These are phyloP conservation scores for Neurospora sp. DNA, from an alignment of 2,329 filamentous ascomycete species.

Conservation along the genomic window DNA sequence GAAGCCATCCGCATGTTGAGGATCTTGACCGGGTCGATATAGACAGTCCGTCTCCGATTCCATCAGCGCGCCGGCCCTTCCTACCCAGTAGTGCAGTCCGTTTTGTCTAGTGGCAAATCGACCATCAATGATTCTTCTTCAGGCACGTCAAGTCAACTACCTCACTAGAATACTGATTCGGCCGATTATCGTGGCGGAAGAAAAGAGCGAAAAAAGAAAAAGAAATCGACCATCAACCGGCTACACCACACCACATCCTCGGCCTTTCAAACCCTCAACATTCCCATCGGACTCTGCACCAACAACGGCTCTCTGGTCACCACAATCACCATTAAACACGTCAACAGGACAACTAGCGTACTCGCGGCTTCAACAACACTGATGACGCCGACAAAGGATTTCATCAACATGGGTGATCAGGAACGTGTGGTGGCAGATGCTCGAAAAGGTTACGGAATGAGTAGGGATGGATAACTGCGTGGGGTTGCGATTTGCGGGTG, in stretches of 20 bases:
- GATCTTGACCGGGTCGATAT: not conserved
- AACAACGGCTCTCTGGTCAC: not conserved
- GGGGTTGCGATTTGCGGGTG: not conserved
- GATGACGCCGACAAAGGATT: not conserved
- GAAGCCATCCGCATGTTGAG: not conserved
- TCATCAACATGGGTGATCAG: not conserved
- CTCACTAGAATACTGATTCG: too few relatives aligned
- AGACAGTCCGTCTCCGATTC: not conserved
- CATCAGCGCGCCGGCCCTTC: too few relatives aligned
- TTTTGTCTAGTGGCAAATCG: too few relatives aligned
- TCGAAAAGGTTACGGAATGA: not conserved
- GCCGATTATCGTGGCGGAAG: too few relatives aligned
- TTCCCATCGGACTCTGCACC: too few relatives aligned
- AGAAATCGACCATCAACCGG: too few relatives aligned
- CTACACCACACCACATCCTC: too few relatives aligned
- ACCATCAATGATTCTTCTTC: too few relatives aligned
- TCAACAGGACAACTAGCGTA: not conserved
- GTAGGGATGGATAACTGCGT: not conserved
- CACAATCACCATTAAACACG: not conserved
- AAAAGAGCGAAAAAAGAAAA: too few relatives aligned
- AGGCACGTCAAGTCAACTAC: too few relatives aligned
- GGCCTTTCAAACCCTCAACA: too few relatives aligned
- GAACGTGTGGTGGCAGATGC: not conserved
- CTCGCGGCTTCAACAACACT: not conserved
- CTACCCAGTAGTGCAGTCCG: too few relatives aligned